A percentile compares a stretch with the other conserved stretches of the same genome.
These are phyloP conservation scores for Sequoia sempervirens DNA, from an alignment of 75 land plant species.

Conservation along the genomic window DNA sequence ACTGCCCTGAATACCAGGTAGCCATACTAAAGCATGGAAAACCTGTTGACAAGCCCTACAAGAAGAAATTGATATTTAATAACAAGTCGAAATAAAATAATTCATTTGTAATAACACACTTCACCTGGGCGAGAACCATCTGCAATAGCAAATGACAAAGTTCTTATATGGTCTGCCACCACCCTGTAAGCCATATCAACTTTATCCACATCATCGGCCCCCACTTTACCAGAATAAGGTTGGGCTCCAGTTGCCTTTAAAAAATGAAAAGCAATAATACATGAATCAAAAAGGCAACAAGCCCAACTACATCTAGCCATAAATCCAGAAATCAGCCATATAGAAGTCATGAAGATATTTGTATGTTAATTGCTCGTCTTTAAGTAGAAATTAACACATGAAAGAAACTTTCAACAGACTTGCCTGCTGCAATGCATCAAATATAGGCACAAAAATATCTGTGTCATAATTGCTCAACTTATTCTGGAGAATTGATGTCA, in stretches of 20 bases:
- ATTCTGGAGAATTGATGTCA: slow-evolving; percentile 83
- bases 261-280: neutral
- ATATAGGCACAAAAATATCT: slow-evolving; percentile 84
- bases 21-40: neutral
- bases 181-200: slow-evolving; percentile 95
- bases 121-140: slow-evolving; percentile 96
- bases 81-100: neutral
- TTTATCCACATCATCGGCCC: slow-evolving; percentile 81
- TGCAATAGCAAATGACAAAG: slow-evolving; percentile 97
- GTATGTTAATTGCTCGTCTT: no score
- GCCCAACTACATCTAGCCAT: neutral
- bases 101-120: neutral
- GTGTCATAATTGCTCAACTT: slow-evolving; percentile 99
- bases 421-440: slow-evolving; percentile 82
- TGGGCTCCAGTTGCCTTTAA: slow-evolving; percentile 69
- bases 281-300: neutral
- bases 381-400: no score
- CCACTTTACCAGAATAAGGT: slow-evolving; percentile 74
- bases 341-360: no score
- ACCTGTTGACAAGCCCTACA: neutral
- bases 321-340: neutral
- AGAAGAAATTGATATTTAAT: neutral
- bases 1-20: neutral
- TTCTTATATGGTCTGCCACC: slow-evolving; percentile 94
- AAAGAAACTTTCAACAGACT: neutral